Percentiles rank a stretch among this genome's conserved stretches.
phyloP scores from a whole-genome alignment of 768 basidiomycete genomes.

The Grammothele lineata region DNA sequence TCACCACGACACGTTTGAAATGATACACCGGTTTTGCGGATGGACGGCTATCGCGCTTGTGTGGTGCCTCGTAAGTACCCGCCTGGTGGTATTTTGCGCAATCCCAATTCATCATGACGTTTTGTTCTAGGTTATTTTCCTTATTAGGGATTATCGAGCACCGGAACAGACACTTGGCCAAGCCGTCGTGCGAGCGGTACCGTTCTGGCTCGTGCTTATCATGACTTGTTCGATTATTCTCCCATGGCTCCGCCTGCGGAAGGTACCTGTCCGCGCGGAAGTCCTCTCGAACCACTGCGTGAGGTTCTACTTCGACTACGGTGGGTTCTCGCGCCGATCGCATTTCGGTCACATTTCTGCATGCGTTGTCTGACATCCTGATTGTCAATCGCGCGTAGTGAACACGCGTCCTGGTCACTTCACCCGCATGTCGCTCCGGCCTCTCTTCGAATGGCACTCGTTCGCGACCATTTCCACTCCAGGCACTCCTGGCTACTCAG shows the following conservation, averaged over 20 bases:
- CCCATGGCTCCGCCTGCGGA: conserved; percentile 51
- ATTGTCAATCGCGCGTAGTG: conserved; percentile 1
- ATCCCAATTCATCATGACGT: too few relatives aligned
- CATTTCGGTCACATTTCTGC: neutral
- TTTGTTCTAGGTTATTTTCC: conserved; percentile 36
- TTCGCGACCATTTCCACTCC: conserved; percentile 47
- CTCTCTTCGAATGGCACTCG: conserved; percentile 51
- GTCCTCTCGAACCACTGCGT: conserved; percentile 52
- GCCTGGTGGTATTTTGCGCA: too few relatives aligned
- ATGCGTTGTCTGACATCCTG: neutral
- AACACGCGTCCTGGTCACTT: conserved; percentile 28
- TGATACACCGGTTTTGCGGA: conserved; percentile 49
- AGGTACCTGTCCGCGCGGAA: conserved; percentile 45
- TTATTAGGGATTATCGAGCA: conserved; percentile 46
- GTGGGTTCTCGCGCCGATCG: conserved; percentile 23
- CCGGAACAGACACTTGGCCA: conserved; percentile 33
- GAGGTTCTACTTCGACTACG: conserved; percentile 52
- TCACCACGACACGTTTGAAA: conserved; percentile 48
- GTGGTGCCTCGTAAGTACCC: conserved; percentile 41
- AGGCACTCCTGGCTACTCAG: conserved; percentile 20
- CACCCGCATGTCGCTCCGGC: conserved; percentile 33
- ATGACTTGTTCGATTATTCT: conserved; percentile 50
- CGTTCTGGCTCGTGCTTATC: conserved; percentile 52
- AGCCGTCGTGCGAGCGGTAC: conserved; percentile 36
- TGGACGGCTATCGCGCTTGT: conserved; percentile 50